Conservation (phyloP, 2,329 filamentous ascomycete genomes). For the Penicillium janthinellum region DNA sequence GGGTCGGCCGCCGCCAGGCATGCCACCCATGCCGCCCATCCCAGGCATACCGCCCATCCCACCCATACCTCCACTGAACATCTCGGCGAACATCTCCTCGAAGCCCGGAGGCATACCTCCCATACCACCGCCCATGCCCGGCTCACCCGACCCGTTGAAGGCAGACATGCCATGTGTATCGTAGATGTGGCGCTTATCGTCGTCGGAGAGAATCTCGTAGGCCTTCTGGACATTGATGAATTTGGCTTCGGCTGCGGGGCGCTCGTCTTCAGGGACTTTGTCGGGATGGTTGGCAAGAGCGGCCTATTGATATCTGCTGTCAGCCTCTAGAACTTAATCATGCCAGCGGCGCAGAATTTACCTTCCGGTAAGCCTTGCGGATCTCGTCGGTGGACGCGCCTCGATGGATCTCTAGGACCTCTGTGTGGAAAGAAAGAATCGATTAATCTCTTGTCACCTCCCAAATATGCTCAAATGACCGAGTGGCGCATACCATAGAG, state of each 20-base stretch:
- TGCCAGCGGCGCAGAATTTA: constrained; percentile 41
- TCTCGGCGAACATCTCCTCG: constrained; percentile 78
- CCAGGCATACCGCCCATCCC: constrained; percentile 60
- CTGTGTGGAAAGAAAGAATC: constrained; percentile 48
- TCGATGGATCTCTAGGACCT: constrained; percentile 75
- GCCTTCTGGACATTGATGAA: constrained; percentile 94
- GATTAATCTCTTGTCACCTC: constrained; percentile 10
- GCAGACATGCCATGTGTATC: constrained; percentile 95
- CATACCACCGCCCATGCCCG: constrained; percentile 56
- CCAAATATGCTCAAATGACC: neutral
- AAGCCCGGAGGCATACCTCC: constrained; percentile 54
- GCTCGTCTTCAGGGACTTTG: constrained; percentile 85
- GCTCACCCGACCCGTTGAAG: constrained; percentile 75
- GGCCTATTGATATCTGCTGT: constrained; percentile 56
- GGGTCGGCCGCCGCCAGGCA: constrained; percentile 39
- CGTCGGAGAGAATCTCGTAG: constrained; percentile 97
- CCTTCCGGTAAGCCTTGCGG: constrained; percentile 96
- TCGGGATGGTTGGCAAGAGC: constrained; percentile 90
- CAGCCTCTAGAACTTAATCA: neutral
- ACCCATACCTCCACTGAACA: constrained; percentile 59
- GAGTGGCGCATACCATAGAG: constrained; percentile 58
- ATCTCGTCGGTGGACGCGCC: constrained; percentile 76
- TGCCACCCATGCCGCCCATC: constrained; percentile 38
- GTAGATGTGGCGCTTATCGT: constrained; percentile 88
- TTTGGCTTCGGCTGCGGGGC: constrained; percentile 80